phyloP scores from a whole-genome alignment of 805 yeast genomes.

The Lipomyces spencermartinsiae region DNA sequence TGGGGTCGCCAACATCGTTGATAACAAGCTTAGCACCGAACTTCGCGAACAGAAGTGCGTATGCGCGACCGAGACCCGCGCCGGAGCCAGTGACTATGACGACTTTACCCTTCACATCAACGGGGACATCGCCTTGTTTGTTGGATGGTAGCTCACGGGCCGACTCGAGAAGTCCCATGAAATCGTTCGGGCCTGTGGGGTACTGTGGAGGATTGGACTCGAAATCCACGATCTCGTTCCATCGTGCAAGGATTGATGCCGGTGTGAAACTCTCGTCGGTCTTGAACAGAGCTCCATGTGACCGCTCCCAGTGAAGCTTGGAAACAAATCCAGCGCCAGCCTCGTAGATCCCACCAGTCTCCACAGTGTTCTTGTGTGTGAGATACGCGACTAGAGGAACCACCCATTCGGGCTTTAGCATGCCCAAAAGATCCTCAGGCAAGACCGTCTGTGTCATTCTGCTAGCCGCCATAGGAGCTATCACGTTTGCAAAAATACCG shows the following conservation, averaged over 20 bases:
- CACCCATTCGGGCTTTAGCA: slow-evolving; percentile 82
- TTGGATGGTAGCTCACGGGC: slow-evolving; percentile 59
- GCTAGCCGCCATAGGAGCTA: slow-evolving; percentile 94
- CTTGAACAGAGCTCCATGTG: slow-evolving; percentile 82
- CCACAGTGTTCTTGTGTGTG: slow-evolving; percentile 66
- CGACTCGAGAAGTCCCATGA: slow-evolving; percentile 62
- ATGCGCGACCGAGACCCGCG: slow-evolving; percentile 89
- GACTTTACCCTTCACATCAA: slow-evolving; percentile 79
- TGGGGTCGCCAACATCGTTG: slow-evolving; percentile 82
- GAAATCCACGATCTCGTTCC: slow-evolving; percentile 68
- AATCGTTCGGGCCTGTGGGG: slow-evolving; percentile 78
- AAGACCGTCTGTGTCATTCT: slow-evolving; percentile 93
- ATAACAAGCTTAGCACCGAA: slow-evolving; percentile 96
- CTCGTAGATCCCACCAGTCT: slow-evolving; percentile 82
- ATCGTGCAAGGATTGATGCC: slow-evolving; percentile 75
- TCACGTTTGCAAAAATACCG: slow-evolving; percentile 82
- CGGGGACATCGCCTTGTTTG: slow-evolving; percentile 59
- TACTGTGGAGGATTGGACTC: slow-evolving; percentile 62
- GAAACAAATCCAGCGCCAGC: slow-evolving; percentile 94
- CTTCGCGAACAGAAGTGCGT: slow-evolving; percentile 82
- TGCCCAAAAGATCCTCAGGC: slow-evolving; percentile 83
- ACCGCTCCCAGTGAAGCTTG: slow-evolving; percentile 94
- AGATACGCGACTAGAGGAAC: slow-evolving; percentile 90
- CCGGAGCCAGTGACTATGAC: slow-evolving; percentile 96
- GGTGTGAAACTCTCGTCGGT: slow-evolving; percentile 82